These are phyloP conservation scores for Acanthochlamys bracteata DNA, from an alignment of 106 monocot species.

Conservation along the genomic window DNA sequence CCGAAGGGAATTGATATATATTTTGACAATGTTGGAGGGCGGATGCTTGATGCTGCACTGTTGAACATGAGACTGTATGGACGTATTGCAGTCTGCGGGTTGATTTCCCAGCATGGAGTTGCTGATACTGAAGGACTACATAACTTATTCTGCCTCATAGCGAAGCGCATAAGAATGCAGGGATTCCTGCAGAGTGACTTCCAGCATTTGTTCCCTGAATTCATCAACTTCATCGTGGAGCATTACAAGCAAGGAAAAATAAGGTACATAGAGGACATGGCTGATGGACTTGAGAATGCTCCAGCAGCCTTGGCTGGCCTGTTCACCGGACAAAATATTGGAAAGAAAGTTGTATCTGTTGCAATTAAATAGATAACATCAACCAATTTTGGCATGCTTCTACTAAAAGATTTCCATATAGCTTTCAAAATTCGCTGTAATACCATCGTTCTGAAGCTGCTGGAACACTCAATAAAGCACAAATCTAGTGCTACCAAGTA, in stretches of 20 bases:
- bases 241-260: conserved; percentile 55
- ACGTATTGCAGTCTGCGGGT: conserved; percentile 60
- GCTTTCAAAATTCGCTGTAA: no score
- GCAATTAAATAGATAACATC: conserved; percentile 2
- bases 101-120: conserved; percentile 48
- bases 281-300: conserved; percentile 56
- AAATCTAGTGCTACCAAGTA: no score
- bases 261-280: conserved; percentile 53
- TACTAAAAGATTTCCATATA: no score
- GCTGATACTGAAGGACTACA: conserved; percentile 27
- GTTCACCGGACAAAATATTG: conserved; percentile 63
- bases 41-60: conserved; percentile 64
- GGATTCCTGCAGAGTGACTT: conserved; percentile 61
- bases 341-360: conserved; percentile 61
- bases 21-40: conserved; percentile 82
- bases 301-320: conserved; percentile 59
- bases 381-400: no score
- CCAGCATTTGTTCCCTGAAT: conserved; percentile 43
- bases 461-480: no score
- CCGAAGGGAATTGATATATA: conserved; percentile 79
- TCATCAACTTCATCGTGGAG: conserved; percentile 18
- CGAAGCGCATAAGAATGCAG: conserved; percentile 39
- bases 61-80: conserved; percentile 61
- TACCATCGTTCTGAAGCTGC: no score
- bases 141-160: conserved; percentile 33